Conservation (phyloP, 306 rosid genomes). For the Dryas alaskensis region DNA sequence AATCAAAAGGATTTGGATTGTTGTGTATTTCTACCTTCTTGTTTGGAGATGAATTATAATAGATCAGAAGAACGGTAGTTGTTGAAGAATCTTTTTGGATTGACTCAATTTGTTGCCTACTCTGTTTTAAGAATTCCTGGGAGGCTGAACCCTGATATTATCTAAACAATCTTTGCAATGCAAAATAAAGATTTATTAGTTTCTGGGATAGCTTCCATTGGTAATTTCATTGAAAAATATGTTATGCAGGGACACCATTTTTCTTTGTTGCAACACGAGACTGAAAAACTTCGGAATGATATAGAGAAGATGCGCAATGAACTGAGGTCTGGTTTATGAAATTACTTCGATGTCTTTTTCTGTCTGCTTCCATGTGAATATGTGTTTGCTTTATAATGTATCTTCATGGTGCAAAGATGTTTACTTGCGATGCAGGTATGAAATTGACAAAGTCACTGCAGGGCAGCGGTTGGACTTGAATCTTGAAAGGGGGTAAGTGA, state of each 20-base stretch:
- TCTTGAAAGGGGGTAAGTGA: conserved; percentile 84
- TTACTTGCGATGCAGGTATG: conserved; percentile 60
- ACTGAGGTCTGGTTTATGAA: conserved; percentile 50
- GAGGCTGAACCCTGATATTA: not conserved
- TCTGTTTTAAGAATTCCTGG: not conserved
- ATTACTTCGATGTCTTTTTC: not conserved
- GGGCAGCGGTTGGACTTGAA: conserved; percentile 95
- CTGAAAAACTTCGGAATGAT: conserved; percentile 81
- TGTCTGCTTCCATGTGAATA: conserved; percentile 4
- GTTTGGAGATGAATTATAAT: not conserved
- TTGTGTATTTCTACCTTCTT: not conserved
- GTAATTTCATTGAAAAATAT: conserved; percentile 11
- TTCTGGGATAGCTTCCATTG: conserved; percentile 17
- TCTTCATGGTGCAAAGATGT: conserved; percentile 22
- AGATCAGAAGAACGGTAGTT: not conserved
- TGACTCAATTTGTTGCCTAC: not conserved
- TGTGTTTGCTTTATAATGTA: conserved; percentile 13
- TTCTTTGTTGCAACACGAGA: conserved; percentile 88
- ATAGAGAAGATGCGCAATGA: conserved; percentile 96
- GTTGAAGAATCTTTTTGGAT: not conserved
- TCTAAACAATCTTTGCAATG: conserved; percentile 4
- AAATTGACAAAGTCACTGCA: conserved; percentile 89
- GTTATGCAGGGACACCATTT: conserved; percentile 82
- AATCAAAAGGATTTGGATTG: not conserved
- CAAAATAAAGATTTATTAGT: conserved; percentile 6